Evolutionary conservation across 176 grass and related monocot genomes (phyloP).

Genomic region (Miscanthus lutarioriparius): DNA sequence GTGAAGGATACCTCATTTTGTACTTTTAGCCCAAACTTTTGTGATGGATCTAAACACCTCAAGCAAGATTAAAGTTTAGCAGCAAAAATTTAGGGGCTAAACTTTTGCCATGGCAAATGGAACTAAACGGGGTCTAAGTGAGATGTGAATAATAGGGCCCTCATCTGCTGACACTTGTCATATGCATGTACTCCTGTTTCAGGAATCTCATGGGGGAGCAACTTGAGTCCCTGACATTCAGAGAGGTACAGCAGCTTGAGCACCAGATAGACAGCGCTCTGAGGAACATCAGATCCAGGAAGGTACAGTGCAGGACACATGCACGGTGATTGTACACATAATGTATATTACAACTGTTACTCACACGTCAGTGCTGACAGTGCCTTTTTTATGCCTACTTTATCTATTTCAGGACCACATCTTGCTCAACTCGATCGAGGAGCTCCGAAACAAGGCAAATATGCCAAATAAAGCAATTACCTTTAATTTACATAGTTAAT

Average conservation of each 20-base stretch:
- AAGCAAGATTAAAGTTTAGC: too few species aligned
- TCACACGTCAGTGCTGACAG: not conserved
- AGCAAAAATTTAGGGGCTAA: too few species aligned
- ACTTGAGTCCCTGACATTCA: conserved; percentile 46
- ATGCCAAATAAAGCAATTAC: not conserved
- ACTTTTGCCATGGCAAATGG: too few species aligned
- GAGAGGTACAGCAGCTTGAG: conserved; percentile 72
- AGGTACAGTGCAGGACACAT: conserved; percentile 34
- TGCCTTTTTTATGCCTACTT: not conserved
- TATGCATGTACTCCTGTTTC: not conserved
- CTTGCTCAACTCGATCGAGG: not conserved
- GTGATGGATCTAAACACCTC: too few species aligned
- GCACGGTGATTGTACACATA: not conserved
- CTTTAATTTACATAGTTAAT: not conserved
- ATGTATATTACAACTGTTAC: not conserved
- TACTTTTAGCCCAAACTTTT: too few species aligned
- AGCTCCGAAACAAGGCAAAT: conserved; percentile 45
- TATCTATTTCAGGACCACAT: not conserved
- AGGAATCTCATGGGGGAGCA: conserved; percentile 80
- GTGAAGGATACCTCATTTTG: too few species aligned
- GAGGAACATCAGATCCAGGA: conserved; percentile 61
- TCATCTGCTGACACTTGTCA: not conserved
- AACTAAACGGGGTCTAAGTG: not conserved
- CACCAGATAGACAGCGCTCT: conserved; percentile 56
- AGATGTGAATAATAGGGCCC: not conserved